Conservation (phyloP, 2,329 filamentous ascomycete genomes). For the Dothidotthia symphoricarpi region DNA sequence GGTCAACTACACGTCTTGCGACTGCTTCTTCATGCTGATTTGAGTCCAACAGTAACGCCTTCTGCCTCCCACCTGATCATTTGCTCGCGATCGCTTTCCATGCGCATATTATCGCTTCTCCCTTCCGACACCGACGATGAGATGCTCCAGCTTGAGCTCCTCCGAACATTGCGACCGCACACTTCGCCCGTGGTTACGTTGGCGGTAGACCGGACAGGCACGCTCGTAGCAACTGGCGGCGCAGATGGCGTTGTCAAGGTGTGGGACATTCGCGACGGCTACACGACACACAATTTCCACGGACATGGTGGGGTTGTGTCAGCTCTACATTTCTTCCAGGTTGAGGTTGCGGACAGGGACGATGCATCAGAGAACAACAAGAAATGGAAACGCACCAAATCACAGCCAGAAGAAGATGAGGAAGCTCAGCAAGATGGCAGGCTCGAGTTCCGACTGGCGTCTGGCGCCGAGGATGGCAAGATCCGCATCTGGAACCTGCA, state of each 20-base stretch:
- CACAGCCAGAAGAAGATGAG: conserved; percentile 42
- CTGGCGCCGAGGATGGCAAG: conserved; percentile 91
- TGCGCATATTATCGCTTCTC: conserved; percentile 82
- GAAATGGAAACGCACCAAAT: conserved; percentile 45
- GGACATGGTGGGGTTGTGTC: conserved; percentile 90
- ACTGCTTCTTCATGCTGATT: conserved; percentile 5
- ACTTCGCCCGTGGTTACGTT: conserved; percentile 84
- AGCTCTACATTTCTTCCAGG: conserved; percentile 86
- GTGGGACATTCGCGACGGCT: conserved; percentile 90
- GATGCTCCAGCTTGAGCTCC: conserved; percentile 61
- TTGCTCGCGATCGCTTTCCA: conserved; percentile 92
- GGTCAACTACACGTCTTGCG: conserved; percentile 9
- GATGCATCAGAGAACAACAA: conserved; percentile 39
- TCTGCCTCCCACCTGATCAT: conserved; percentile 83
- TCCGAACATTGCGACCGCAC: conserved; percentile 85
- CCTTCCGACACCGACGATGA: conserved; percentile 56
- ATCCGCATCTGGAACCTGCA: conserved; percentile 88
- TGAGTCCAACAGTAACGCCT: conserved; percentile 66
- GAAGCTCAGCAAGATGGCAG: conserved; percentile 47
- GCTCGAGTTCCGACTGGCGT: conserved; percentile 74
- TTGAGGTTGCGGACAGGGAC: conserved; percentile 53
- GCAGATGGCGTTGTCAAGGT: conserved; percentile 94
- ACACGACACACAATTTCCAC: conserved; percentile 91
- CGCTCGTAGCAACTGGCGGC: conserved; percentile 85
- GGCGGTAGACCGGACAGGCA: conserved; percentile 81